Evolutionary conservation across 345 rosid genomes (phyloP), one percentile per base, ranked within the genome.

Genomic region (Salix dunnii): DNA sequence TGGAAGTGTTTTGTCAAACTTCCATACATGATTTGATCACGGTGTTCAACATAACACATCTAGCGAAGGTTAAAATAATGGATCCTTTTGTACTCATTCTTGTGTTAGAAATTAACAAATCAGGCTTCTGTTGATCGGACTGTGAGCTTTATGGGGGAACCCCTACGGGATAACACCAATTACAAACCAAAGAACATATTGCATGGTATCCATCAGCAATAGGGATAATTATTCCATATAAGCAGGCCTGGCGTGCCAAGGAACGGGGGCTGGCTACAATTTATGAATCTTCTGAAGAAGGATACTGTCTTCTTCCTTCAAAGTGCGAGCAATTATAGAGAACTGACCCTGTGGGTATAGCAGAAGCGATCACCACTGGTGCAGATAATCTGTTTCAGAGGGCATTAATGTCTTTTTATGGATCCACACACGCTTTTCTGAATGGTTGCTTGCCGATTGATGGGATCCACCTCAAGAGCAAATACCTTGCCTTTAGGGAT

Each of bases 181-280:
- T 89, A 86, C 86, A 89, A 89, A 70, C 93, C 91, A 23, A 89
- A 89, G 75, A 88, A 88, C 75, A 89, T 84, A 81, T 78, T 87
- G 70, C 87, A 86, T 40, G 89, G 85, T 68, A 86, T 89, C 67
- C 88, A 83, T 51, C 72, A 84, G 75, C 86, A 86, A 13, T 81
- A 88, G 88, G 88, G 73, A 86, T 89, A 78, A 82, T 77, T 38
- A 82, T 89, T 61, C 87, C 93, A 2, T 85, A 86, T 82, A 89
- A 86, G 82, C 90, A 89, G 79, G 93, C 90, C 68, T 86, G 89
- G 90, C 88, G 84, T 67, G 91, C 88, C n/a, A 86, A 89, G 76
- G 92, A 87, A 77, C 81, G 90, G 27, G 85, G 92, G 27, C 84
- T 87, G n/a, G 88, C 88, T 3, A 89, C 89, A 36, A 86, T 89